Percentiles rank a stretch among this genome's conserved stretches.
Conservation (phyloP, 371 early-diverging fungal genomes). For the Dichotomocladium elegans region DNA sequence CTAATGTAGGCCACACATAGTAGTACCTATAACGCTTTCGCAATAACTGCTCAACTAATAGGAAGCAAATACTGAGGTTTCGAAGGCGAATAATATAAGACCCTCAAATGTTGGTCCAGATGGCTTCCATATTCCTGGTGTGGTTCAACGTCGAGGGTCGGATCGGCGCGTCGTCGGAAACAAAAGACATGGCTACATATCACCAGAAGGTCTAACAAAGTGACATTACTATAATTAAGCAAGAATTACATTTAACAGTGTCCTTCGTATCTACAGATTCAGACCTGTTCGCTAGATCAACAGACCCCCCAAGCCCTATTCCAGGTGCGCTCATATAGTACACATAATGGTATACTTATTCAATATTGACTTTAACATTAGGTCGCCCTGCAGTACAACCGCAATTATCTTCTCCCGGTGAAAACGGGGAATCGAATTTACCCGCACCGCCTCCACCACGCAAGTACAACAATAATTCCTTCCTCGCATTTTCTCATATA, state of each 20-base stretch:
- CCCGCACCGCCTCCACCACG: conserved; percentile 1
- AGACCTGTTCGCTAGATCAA: neutral
- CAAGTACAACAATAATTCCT: too few species aligned
- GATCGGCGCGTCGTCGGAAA: neutral
- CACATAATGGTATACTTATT: neutral
- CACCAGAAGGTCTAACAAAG: neutral
- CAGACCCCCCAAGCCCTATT: conserved; percentile 5
- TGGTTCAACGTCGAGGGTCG: conserved; percentile 1
- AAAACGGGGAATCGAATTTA: neutral
- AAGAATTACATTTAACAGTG: too few species aligned
- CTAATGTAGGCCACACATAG: neutral
- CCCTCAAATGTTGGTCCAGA: neutral
- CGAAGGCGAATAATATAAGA: neutral
- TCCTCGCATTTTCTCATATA: too few species aligned
- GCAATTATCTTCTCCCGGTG: conserved; percentile 5
- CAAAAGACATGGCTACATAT: neutral
- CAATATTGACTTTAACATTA: neutral
- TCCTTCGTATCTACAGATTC: neutral
- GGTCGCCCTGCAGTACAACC: neutral
- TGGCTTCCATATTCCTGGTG: neutral
- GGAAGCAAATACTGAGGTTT: neutral
- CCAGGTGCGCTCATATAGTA: conserved; percentile 1
- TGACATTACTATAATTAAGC: neutral
- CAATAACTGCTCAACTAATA: neutral
- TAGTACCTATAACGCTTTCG: neutral